These are phyloP conservation scores for Polytolypa hystricis DNA, from an alignment of 2,329 filamentous ascomycete genomes.

Conservation along the genomic window DNA sequence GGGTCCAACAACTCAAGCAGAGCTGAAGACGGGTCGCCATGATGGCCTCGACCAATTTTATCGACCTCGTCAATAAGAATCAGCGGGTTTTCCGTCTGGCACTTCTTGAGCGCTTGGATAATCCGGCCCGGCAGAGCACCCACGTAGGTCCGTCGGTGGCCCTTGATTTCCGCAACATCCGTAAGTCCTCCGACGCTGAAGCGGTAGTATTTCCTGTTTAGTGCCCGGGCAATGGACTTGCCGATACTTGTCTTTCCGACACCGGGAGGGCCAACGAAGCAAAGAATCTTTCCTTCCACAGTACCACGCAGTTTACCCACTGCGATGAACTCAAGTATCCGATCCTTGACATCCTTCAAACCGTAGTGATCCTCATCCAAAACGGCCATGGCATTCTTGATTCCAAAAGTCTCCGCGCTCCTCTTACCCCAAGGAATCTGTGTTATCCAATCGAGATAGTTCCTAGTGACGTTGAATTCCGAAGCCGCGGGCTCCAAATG, in stretches of 20 bases:
- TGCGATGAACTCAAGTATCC: slow-evolving; percentile 95
- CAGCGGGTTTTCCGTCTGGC: slow-evolving; percentile 94
- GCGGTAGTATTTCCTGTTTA: slow-evolving; percentile 94
- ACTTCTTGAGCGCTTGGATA: slow-evolving; percentile 97
- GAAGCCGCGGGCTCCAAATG: slow-evolving; percentile 92
- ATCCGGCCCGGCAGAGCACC: slow-evolving; percentile 91
- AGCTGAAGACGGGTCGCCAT: slow-evolving; percentile 91
- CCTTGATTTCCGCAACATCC: slow-evolving; percentile 98
- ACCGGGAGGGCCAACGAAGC: slow-evolving; percentile 92
- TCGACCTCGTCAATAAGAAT: slow-evolving; percentile 96
- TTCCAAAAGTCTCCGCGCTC: slow-evolving; percentile 93
- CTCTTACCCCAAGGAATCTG: slow-evolving; percentile 96
- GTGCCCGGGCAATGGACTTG: slow-evolving; percentile 88
- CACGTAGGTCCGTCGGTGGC: slow-evolving; percentile 90
- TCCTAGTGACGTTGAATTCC: slow-evolving; percentile 96
- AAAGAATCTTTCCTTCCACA: slow-evolving; percentile 96
- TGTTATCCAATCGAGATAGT: slow-evolving; percentile 97
- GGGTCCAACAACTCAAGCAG: slow-evolving; percentile 88
- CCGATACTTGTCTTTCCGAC: slow-evolving; percentile 98
- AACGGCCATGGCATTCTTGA: slow-evolving; percentile 79
- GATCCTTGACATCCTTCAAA: slow-evolving; percentile 94
- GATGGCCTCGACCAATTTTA: slow-evolving; percentile 93
- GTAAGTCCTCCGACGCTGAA: slow-evolving; percentile 96
- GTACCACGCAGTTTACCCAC: slow-evolving; percentile 94
- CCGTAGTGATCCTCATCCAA: slow-evolving; percentile 96